Evolutionary conservation across 805 yeast genomes (phyloP).

Genomic region (Huiozyma naganishii): DNA sequence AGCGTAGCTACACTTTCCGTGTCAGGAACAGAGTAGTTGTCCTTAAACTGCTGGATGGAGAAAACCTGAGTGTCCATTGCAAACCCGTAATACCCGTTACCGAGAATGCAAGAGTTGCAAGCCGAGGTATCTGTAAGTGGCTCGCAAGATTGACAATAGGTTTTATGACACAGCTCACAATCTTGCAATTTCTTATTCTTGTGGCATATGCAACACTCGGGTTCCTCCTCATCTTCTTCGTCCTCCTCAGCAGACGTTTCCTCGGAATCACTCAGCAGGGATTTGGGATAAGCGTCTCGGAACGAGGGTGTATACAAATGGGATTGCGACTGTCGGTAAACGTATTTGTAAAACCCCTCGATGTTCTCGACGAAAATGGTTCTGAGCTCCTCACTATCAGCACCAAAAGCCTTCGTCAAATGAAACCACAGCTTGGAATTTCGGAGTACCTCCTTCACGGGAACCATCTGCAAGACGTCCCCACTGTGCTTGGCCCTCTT

Average conservation of each 20-base stretch:
- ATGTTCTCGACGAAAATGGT: conserved; percentile 20
- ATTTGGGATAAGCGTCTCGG: conserved; percentile 24
- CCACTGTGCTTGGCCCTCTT: neutral
- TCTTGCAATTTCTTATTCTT: conserved; percentile 38
- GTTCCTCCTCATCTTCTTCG: conserved; percentile 24
- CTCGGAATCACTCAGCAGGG: conserved; percentile 21
- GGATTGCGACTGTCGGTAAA: conserved; percentile 13
- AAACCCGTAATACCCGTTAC: conserved; percentile 82
- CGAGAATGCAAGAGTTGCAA: conserved; percentile 76
- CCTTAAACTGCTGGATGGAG: conserved; percentile 44
- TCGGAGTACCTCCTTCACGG: conserved; percentile 2
- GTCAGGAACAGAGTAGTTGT: conserved; percentile 10
- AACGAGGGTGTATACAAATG: conserved; percentile 4
- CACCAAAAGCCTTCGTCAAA: conserved; percentile 9
- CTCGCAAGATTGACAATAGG: conserved; percentile 38
- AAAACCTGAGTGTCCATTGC: conserved; percentile 52
- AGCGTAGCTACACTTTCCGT: conserved; percentile 25
- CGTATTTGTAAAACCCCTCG: conserved; percentile 26
- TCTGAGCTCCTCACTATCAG: conserved; percentile 2
- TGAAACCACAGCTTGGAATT: conserved; percentile 22
- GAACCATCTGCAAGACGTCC: neutral
- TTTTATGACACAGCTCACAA: conserved; percentile 68
- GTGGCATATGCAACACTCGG: conserved; percentile 38
- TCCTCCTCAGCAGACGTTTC: conserved; percentile 15
- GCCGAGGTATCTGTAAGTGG: conserved; percentile 16